Evolutionary conservation across 2,329 filamentous ascomycete genomes (phyloP).

Genomic region (Botrytis aclada): DNA sequence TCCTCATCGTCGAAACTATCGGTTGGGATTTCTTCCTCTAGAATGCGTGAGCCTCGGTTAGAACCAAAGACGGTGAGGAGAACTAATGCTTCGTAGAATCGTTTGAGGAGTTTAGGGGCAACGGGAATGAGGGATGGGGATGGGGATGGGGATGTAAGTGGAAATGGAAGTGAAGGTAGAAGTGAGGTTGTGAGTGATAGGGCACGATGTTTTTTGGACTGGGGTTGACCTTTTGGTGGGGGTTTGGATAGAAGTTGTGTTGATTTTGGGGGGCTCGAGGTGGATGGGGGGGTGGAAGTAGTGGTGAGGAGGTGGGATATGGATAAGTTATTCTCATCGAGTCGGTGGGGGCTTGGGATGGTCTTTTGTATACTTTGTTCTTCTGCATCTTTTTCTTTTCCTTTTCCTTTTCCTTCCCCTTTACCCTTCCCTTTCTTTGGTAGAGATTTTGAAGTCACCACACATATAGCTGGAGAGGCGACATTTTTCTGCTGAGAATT

Average conservation of each 20-base stretch:
- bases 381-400: neutral
- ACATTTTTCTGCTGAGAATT: neutral
- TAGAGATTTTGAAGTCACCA: neutral
- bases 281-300: neutral
- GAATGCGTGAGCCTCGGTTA: constrained; percentile 33
- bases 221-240: neutral
- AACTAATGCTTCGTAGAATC: constrained; percentile 43
- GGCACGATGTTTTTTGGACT: neutral
- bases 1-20: constrained; percentile 9
- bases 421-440: neutral
- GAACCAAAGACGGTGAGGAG: constrained; percentile 38
- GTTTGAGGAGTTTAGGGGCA: constrained; percentile 26
- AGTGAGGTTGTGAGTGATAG: neutral
- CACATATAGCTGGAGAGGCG: neutral
- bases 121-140: neutral
- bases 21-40: constrained; percentile 14
- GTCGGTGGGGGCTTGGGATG: neutral
- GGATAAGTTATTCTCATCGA: neutral
- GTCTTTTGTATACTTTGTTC: neutral
- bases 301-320: neutral
- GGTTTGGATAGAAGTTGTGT: neutral
- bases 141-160: neutral
- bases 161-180: too few relatives aligned
- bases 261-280: neutral
- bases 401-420: neutral